These are phyloP conservation scores for Camelina laxa DNA, from an alignment of 345 rosid species.

Conservation along the genomic window DNA sequence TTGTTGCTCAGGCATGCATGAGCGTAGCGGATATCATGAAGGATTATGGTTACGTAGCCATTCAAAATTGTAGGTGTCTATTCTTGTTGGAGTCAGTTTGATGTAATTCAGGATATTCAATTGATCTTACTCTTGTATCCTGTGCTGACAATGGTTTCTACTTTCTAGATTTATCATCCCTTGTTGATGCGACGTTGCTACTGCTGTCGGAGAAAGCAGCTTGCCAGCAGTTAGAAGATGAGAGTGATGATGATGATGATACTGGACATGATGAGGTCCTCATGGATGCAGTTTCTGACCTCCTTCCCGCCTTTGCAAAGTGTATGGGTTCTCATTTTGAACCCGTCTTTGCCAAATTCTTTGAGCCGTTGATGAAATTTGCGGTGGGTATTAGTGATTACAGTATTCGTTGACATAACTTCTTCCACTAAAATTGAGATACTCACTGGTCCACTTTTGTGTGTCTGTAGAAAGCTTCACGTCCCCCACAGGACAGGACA, in stretches of 20 bases:
- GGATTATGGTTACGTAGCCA: constrained; percentile 75
- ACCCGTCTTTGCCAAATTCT: constrained; percentile 76
- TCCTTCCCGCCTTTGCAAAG: constrained; percentile 98
- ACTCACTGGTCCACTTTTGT: constrained; percentile 44
- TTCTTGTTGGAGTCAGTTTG: constrained; percentile 25
- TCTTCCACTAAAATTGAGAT: constrained; percentile 9
- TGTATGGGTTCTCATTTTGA: constrained; percentile 94
- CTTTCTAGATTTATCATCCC: constrained; percentile 71
- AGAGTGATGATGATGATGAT: constrained; percentile 85
- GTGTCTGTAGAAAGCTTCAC: constrained; percentile 70
- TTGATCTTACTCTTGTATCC: constrained; percentile 5
- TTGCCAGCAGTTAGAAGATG: constrained; percentile 80
- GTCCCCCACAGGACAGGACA: constrained; percentile 88
- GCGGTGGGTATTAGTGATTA: constrained; percentile 60
- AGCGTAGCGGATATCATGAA: constrained; percentile 81
- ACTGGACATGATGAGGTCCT: constrained; percentile 89
- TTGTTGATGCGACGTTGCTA: constrained; percentile 75
- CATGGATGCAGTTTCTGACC: constrained; percentile 98
- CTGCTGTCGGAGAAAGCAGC: constrained; percentile 87
- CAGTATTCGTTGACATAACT: constrained; percentile 12
- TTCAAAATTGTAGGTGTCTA: constrained; percentile 83
- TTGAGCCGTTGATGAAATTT: constrained; percentile 95
- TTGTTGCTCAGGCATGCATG: constrained; percentile 94
- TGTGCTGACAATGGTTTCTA: constrained; percentile 47
- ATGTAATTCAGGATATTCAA: constrained; percentile 7